These are phyloP conservation scores for Phytophthora syringae DNA, from an alignment of 352 stramenopile species.

Conservation along the genomic window DNA sequence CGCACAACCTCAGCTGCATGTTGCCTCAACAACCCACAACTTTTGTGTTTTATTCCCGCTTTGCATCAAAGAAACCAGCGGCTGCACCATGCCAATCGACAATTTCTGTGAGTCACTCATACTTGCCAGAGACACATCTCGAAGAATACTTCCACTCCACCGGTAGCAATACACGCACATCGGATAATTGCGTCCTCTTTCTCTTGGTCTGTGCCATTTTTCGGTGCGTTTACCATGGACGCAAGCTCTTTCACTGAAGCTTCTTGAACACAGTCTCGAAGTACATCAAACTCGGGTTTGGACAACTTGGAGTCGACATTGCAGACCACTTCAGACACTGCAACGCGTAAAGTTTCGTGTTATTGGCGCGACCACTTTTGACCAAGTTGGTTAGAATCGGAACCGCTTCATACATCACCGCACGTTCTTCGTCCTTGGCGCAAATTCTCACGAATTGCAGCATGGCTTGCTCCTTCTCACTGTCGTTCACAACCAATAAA, in stretches of 20 bases:
- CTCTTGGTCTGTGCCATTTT: slow-evolving; percentile 5
- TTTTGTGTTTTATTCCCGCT: neutral
- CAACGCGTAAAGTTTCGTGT: slow-evolving; percentile 6
- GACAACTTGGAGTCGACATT: slow-evolving; percentile 2
- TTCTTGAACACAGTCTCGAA: neutral
- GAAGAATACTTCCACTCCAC: neutral
- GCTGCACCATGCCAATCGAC: slow-evolving; percentile 3
- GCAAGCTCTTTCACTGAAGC: neutral
- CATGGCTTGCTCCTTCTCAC: slow-evolving; percentile 2
- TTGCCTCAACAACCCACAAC: neutral
- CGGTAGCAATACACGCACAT: slow-evolving; percentile 2
- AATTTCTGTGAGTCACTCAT: slow-evolving; percentile 11
- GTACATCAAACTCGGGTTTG: neutral
- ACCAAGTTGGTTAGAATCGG: neutral
- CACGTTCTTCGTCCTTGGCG: slow-evolving; percentile 1
- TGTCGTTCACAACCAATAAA: neutral
- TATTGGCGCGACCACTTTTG: neutral
- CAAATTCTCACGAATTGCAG: slow-evolving; percentile 1
- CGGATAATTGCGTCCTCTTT: slow-evolving; percentile 1
- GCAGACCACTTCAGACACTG: slow-evolving; percentile 11
- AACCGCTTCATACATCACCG: slow-evolving; percentile 9
- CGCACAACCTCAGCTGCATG: neutral
- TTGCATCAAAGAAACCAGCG: neutral
- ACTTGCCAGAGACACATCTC: neutral
- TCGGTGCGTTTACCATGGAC: neutral